Conservation (phyloP, 768 basidiomycete genomes). For the Paxillus rubicundulus region DNA sequence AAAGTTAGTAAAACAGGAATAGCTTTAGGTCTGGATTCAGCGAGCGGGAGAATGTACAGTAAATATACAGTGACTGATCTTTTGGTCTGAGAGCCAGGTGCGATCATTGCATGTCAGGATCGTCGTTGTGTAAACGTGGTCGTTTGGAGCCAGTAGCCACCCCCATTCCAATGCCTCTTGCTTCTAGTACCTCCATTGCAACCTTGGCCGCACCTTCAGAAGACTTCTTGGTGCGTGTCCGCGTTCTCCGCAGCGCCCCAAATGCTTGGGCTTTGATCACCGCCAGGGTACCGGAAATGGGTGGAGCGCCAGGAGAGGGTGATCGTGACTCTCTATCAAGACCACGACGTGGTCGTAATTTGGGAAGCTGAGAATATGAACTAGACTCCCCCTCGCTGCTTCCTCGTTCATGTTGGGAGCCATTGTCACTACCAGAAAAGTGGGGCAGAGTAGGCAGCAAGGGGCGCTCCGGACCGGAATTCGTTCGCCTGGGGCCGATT, state of each 20-base stretch:
- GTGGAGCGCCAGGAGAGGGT: constrained; percentile 45
- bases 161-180: constrained; percentile 66
- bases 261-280: constrained; percentile 92
- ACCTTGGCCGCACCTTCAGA: constrained; percentile 70
- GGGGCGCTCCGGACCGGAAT: constrained; percentile 48
- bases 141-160: constrained; percentile 36
- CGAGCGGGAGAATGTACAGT: constrained; percentile 25
- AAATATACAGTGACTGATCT: constrained; percentile 25
- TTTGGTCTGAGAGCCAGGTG: constrained; percentile 9
- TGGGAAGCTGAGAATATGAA: constrained; percentile 39
- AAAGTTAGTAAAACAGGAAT: constrained; percentile 31
- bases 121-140: constrained; percentile 52
- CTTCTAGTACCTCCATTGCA: constrained; percentile 78
- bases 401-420: constrained; percentile 49
- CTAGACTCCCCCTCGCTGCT: constrained; percentile 57
- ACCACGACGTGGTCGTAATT: constrained; percentile 48
- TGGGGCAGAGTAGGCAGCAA: constrained; percentile 47
- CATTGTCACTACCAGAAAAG: constrained; percentile 50
- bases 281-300: constrained; percentile 77
- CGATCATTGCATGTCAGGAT: constrained; percentile 43
- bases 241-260: constrained; percentile 77
- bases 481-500: constrained; percentile 46
- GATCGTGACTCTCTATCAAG: constrained; percentile 47
- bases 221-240: constrained; percentile 68
- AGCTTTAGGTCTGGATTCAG: constrained; percentile 25